Evolutionary conservation across 2,329 filamentous ascomycete species (phyloP).

Genomic region (Microdochium paspali): DNA sequence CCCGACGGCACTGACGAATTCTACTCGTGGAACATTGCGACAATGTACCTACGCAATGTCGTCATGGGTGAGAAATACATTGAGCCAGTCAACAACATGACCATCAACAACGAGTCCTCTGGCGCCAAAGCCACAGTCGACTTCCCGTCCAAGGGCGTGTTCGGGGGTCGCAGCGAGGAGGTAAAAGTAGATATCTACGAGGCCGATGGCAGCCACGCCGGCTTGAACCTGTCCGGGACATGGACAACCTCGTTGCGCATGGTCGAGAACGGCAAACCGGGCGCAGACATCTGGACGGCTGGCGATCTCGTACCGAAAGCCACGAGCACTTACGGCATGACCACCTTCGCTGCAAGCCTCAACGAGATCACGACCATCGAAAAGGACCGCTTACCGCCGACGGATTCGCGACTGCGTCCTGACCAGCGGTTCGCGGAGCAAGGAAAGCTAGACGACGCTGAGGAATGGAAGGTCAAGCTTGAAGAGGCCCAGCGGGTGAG

Average conservation of each 20-base stretch:
- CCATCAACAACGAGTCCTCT: conserved; percentile 72
- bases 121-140: conserved; percentile 78
- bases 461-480: conserved; percentile 70
- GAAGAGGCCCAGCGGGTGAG: conserved; percentile 79
- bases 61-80: conserved; percentile 98
- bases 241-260: conserved; percentile 73
- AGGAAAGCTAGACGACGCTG: conserved; percentile 73
- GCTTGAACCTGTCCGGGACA: conserved; percentile 65
- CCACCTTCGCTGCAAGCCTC: conserved; percentile 72
- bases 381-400: conserved; percentile 62
- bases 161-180: conserved; percentile 88
- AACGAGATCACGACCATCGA: conserved; percentile 86
- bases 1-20: conserved; percentile 62
- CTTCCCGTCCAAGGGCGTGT: conserved; percentile 95
- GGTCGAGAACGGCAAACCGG: conserved; percentile 50
- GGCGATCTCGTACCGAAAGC: conserved; percentile 73
- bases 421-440: conserved; percentile 82
- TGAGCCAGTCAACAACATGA: conserved; percentile 87
- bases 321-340: conserved; percentile 76
- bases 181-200: conserved; percentile 68
- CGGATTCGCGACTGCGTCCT: conserved; percentile 74
- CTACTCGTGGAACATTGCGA: conserved; percentile 83
- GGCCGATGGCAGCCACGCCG: conserved; percentile 52
- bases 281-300: conserved; percentile 67
- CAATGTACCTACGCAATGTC: conserved; percentile 87